Evolutionary conservation across 2,329 filamentous ascomycete species (phyloP), one percentile per base, ranked within the genome.

Genomic region (Cladosporium sp.): DNA sequence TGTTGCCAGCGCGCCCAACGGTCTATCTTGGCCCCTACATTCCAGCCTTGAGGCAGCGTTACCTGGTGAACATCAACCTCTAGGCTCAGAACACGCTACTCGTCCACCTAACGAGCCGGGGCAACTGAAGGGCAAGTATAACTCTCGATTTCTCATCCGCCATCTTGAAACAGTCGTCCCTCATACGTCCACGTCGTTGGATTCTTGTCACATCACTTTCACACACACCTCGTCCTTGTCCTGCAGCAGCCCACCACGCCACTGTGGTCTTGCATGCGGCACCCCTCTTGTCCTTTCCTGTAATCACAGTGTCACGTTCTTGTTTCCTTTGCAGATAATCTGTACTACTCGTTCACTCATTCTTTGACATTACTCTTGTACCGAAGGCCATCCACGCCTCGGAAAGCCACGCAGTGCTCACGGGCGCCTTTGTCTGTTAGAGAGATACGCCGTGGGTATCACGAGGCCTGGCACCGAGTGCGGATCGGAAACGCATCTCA

Each of bases 31-130:
- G 45, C 45, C 37, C 40, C 37, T 48, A 32, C 45, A 48, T 48
- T 48, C 45, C 45, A 48, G 44, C 24, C 45, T 34, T 34, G 45
- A 34, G 22, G 36, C 32, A 13, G 17, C 48, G 48, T 51, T 51
- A 39, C 48, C 48, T 39, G 48, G 48, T 51, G 48, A 51, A 51
- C 48, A 51, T 51, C 48, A 51, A 24, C 40, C 41, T 32, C 41
- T 44, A 22, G 22, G 15, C 34, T 15, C 34, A 20, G n/a, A 22
- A 22, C 41, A 13, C 48, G 40, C 34, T 44, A 44, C 27, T 13
- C 18, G n/a, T 22, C 34, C 40, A n/a, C 34, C 22, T 39, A 43
- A 44, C 47, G 48, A n/a, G 40, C 41, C 34, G 18, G 32, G 39
- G 32, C 48, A 36, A 48, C 45, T 40, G 13, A 17, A 38, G 32